Conservation (phyloP, 2,329 filamentous ascomycete species). For the Pseudogymnoascus sp. region DNA sequence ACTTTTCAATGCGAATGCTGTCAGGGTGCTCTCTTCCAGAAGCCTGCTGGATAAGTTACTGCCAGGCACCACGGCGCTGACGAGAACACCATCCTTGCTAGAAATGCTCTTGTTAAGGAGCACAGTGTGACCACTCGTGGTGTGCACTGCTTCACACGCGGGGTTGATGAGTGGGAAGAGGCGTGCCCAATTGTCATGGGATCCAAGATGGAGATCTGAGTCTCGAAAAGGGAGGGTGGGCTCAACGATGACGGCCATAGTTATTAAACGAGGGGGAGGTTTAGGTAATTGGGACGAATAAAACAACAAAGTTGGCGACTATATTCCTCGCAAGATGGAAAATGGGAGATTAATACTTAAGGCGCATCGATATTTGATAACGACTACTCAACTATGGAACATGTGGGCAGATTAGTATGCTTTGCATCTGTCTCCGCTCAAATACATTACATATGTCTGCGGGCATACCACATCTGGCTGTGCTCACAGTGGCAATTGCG, state of each 20-base stretch:
- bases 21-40: slow-evolving; percentile 18
- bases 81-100: slow-evolving; percentile 14
- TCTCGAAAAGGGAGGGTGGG: slow-evolving; percentile 21
- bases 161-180: slow-evolving; percentile 24
- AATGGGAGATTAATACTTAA: neutral
- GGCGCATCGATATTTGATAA: neutral
- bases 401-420: neutral
- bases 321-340: neutral
- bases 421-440: neutral
- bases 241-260: slow-evolving; percentile 23
- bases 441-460: neutral
- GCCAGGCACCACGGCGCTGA: slow-evolving; percentile 17
- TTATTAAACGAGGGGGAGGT: neutral
- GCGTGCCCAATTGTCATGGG: slow-evolving; percentile 20
- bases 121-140: slow-evolving; percentile 13
- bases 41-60: slow-evolving; percentile 23
- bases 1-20: slow-evolving; percentile 16
- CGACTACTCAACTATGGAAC: neutral
- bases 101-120: slow-evolving; percentile 18
- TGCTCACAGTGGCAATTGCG: neutral
- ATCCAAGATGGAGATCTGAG: slow-evolving; percentile 18
- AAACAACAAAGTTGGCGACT: neutral
- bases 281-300: no score
- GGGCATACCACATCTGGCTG: neutral
- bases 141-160: slow-evolving; percentile 17